phyloP scores from a whole-genome alignment of 768 basidiomycete genomes.

The Auricularia auricula-judae region DNA sequence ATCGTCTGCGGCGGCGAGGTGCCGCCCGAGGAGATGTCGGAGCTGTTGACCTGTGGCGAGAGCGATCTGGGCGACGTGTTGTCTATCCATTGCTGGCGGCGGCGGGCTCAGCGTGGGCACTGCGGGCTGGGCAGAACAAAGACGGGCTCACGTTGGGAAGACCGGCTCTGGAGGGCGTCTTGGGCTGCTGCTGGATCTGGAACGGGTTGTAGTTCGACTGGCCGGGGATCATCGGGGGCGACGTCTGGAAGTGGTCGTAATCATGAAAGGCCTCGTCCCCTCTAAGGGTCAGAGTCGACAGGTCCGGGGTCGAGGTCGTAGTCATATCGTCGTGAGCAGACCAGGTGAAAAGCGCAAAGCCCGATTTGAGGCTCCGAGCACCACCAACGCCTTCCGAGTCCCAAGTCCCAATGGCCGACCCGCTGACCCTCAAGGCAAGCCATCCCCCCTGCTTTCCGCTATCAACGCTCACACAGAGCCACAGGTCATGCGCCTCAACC shows the following conservation, averaged over 20 bases:
- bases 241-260: slow-evolving; percentile 67
- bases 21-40: slow-evolving; percentile 81
- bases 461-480: not conserved
- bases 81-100: slow-evolving; percentile 75
- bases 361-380: not conserved
- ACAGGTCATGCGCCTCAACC: slow-evolving; percentile 26
- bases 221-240: slow-evolving; percentile 41
- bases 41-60: slow-evolving; percentile 70
- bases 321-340: not conserved
- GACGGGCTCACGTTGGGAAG: slow-evolving; percentile 53
- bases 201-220: slow-evolving; percentile 38
- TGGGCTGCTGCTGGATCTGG: slow-evolving; percentile 61
- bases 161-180: slow-evolving; percentile 54
- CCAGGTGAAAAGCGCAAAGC: not conserved
- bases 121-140: too few species aligned
- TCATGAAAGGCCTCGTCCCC: slow-evolving; percentile 81
- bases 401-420: not conserved
- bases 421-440: not conserved
- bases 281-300: slow-evolving; percentile 70
- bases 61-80: slow-evolving; percentile 71
- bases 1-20: slow-evolving; percentile 52
- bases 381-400: not conserved
- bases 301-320: slow-evolving; percentile 48
- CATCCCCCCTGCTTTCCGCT: not conserved
- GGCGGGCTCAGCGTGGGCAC: not conserved